Percentiles rank a stretch among this genome's conserved stretches.
Evolutionary conservation across 23 red algal genomes (phyloP).

Genomic region (Gracilaria vermiculophylla): DNA sequence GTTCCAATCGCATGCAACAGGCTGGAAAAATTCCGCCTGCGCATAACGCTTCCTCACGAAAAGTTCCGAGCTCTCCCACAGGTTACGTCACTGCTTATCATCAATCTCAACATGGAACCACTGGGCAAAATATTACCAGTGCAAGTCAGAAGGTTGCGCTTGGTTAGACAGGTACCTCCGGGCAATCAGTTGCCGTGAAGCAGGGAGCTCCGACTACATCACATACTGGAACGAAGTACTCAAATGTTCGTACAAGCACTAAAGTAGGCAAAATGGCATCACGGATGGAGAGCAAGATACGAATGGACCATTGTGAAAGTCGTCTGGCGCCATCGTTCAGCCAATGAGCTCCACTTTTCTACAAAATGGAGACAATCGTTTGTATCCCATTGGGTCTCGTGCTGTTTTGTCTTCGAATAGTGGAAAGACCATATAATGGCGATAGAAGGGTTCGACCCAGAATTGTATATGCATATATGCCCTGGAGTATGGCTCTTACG

Average conservation of each 20-base stretch:
- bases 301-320: background rate
- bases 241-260: background rate
- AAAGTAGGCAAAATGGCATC: background rate
- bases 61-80: background rate
- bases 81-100: background rate
- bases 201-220: background rate
- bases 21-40: conserved; percentile 20
- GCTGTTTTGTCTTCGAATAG: background rate
- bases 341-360: background rate
- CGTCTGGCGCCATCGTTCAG: background rate
- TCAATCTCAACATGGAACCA: background rate
- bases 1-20: background rate
- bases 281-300: background rate
- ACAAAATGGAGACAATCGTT: background rate
- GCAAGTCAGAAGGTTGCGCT: background rate
- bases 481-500: background rate
- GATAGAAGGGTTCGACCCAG: background rate
- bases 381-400: background rate
- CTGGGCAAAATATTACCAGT: background rate
- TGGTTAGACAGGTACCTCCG: background rate
- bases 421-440: background rate
- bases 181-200: background rate
- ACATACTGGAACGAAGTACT: background rate
- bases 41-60: background rate
- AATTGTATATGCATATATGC: background rate